These are phyloP conservation scores for Lachnellula cervina DNA, from an alignment of 2,329 filamentous ascomycete species.

Conservation along the genomic window DNA sequence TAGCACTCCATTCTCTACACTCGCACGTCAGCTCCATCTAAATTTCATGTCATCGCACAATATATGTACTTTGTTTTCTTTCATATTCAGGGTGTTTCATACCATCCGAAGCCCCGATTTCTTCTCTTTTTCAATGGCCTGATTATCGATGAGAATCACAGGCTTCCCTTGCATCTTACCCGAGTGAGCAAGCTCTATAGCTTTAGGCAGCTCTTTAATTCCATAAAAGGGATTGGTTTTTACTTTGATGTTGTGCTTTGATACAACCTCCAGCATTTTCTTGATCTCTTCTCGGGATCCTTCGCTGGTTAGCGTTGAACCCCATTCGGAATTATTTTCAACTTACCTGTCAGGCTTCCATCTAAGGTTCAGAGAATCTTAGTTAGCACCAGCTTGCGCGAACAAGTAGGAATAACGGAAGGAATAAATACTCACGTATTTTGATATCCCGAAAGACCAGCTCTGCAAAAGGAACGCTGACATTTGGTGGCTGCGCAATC, in stretches of 20 bases:
- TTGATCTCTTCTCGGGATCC: conserved; percentile 39
- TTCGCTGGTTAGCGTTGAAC: conserved; percentile 13
- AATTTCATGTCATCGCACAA: too few relatives aligned
- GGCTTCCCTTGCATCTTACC: conserved; percentile 52
- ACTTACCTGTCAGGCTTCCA: conserved; percentile 37
- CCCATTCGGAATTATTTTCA: neutral
- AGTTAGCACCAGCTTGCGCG: too few relatives aligned
- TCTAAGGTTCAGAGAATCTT: conserved; percentile 8
- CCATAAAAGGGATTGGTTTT: conserved; percentile 48
- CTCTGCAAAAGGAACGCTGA: conserved; percentile 39
- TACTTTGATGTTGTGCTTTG: conserved; percentile 43
- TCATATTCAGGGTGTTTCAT: neutral
- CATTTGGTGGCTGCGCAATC: conserved; percentile 46
- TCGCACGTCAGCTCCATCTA: too few relatives aligned
- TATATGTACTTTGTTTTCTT: neutral
- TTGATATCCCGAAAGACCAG: conserved; percentile 50
- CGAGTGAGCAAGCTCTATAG: conserved; percentile 45
- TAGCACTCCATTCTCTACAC: too few relatives aligned
- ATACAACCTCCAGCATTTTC: conserved; percentile 44
- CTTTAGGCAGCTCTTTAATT: conserved; percentile 45
- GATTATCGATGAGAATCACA: conserved; percentile 46
- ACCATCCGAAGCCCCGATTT: conserved; percentile 20
- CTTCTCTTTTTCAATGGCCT: conserved; percentile 27
- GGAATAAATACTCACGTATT: conserved; percentile 27
- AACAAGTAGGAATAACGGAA: too few relatives aligned